phyloP scores from a whole-genome alignment of 352 stramenopile species.

The Thraustochytrium aureum region DNA sequence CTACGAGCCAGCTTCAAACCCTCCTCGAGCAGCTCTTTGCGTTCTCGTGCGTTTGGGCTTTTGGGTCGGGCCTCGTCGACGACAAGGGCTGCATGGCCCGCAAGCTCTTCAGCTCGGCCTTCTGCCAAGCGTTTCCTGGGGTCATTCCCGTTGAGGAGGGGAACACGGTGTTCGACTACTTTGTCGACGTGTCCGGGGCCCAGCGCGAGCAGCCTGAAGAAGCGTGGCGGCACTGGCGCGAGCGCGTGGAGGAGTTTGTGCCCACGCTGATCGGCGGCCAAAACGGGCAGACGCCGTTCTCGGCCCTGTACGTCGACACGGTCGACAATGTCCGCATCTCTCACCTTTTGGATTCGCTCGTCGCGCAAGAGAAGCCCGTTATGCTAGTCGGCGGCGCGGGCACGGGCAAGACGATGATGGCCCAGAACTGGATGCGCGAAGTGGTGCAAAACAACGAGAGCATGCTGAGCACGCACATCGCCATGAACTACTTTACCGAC shows the following conservation, averaged over 20 bases:
- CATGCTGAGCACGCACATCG: conserved; percentile 72
- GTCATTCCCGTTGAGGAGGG: conserved; percentile 32
- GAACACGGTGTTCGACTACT: conserved; percentile 50
- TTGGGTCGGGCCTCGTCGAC: conserved; percentile 79
- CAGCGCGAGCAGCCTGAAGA: conserved; percentile 34
- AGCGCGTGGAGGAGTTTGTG: conserved; percentile 72
- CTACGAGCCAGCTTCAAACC: conserved; percentile 41
- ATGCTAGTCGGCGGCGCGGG: conserved; percentile 89
- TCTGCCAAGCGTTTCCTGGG: conserved; percentile 57
- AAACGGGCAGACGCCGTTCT: conserved; percentile 91
- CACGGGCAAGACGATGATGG: conserved; percentile 92
- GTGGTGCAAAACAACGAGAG: conserved; percentile 66
- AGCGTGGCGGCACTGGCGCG: conserved; percentile 86
- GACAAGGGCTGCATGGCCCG: conserved; percentile 67
- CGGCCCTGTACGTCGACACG: conserved; percentile 91
- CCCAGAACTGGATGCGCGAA: conserved; percentile 86
- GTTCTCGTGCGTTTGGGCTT: conserved; percentile 87
- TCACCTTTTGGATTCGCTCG: conserved; percentile 76
- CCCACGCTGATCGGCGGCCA: conserved; percentile 86
- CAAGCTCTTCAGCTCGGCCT: conserved; percentile 77
- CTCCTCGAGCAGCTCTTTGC: conserved; percentile 85
- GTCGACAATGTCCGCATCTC: conserved; percentile 90
- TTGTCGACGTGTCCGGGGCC: neutral
- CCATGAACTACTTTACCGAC: conserved; percentile 90
- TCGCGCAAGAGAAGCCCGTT: conserved; percentile 81